Base-by-base conservation (phyloP, 306 rosid species). In the Citrullus amarus region DNA sequence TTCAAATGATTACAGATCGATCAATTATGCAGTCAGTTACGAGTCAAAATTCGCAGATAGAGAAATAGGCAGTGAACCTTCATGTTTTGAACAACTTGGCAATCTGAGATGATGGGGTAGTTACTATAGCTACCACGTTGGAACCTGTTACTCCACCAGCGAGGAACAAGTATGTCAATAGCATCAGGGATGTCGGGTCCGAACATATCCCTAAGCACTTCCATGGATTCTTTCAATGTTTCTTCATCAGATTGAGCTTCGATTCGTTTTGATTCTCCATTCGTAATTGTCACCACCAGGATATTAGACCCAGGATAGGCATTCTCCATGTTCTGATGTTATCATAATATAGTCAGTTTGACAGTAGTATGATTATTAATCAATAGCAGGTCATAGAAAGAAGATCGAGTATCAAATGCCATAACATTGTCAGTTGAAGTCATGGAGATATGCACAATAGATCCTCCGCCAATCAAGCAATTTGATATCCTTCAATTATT, bases 121-220 rank as follows among this genome's bases (percentile, higher is more conserved):
- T 95, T 95, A 86, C 98, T 95, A 84, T 95, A 95, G 93, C 98
- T 91, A 71, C 98, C 96, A 16, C 97, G 81, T 82, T 92, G 98
- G 81, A 95, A 92, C 81, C 97, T 89, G 86, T 95, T 92, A 82
- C 83, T 88, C 89, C 90, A 95, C 98, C 98, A 95, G 54, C 89
- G 86, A 43, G 98, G 98, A 54, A 95, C 97, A 48, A 91, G 92
- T 79, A 95, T 92, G 68, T 89, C 95, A 32, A 74, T 88, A 79
- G 97, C 98, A 39, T 87, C 83, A 12, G 98, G 97, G 75, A 92
- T 87, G 83, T 82, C 50, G 58, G 90, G 87, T 75, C 98, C 98
- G 79, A 92, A 95, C 92, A 95, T 89, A 83, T 91, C 91, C 79
- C 86, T 87, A 16, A 95, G 92, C n/a, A 91, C 97, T 5, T 61